Percentiles rank a stretch among this genome's conserved stretches.
Conservation (phyloP, 2,329 filamentous ascomycete species). For the Ophiostoma himal-ulmi region DNA sequence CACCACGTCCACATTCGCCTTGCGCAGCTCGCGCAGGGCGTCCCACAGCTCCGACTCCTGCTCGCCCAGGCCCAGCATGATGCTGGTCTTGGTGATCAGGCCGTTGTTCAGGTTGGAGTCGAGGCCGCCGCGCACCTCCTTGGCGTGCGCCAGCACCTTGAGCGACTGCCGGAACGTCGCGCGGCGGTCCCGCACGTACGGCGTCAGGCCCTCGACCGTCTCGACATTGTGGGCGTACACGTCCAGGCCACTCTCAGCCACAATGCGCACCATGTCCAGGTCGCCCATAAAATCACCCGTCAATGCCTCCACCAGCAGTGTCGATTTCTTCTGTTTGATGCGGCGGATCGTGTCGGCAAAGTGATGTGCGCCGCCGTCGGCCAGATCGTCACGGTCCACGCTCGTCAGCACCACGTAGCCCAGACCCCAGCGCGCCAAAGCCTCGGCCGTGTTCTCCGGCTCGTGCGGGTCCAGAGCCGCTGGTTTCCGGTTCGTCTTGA, state of each 20-base stretch:
- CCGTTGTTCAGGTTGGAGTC: slow-evolving; percentile 32
- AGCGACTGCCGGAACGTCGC: slow-evolving; percentile 86
- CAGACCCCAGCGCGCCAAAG: slow-evolving; percentile 83
- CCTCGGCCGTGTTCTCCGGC: slow-evolving; percentile 93
- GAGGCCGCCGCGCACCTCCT: slow-evolving; percentile 57
- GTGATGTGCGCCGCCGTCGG: slow-evolving; percentile 80
- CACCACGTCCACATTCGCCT: slow-evolving; percentile 80
- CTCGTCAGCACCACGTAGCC: slow-evolving; percentile 93
- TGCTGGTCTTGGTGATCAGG: slow-evolving; percentile 95
- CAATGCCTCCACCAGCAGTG: slow-evolving; percentile 73
- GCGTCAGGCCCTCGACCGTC: slow-evolving; percentile 85
- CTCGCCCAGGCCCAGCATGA: slow-evolving; percentile 95
- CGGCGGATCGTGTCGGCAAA: slow-evolving; percentile 90
- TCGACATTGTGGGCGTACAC: slow-evolving; percentile 98
- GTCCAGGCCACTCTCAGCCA: slow-evolving; percentile 83
- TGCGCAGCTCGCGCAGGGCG: slow-evolving; percentile 70
- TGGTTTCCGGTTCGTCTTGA: slow-evolving; percentile 76
- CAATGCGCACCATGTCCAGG: slow-evolving; percentile 75
- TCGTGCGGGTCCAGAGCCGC: slow-evolving; percentile 87
- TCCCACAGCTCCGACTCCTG: slow-evolving; percentile 79
- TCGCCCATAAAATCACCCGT: slow-evolving; percentile 86
- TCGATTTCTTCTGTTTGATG: slow-evolving; percentile 79
- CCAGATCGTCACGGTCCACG: slow-evolving; percentile 88
- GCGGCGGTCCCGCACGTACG: slow-evolving; percentile 80
- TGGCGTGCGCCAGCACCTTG: slow-evolving; percentile 71